Percentiles rank a stretch among this genome's conserved stretches.
Conservation (phyloP, 2,329 filamentous ascomycete genomes). For the Phaeophleospora eucalypticola region DNA sequence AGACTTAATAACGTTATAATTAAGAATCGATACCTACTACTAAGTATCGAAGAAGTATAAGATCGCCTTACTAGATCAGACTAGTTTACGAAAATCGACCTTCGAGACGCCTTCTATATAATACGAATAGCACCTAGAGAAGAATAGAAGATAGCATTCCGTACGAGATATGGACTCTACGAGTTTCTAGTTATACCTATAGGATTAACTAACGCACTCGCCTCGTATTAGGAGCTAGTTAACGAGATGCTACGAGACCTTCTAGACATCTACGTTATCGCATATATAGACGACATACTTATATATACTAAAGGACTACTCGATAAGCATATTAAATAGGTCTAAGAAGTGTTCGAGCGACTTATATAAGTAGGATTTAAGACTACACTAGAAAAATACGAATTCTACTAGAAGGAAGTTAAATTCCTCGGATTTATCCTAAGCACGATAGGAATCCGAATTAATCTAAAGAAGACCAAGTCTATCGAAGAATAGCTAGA, state of each 20-base stretch:
- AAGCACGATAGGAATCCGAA: constrained; percentile 21
- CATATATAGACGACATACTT: constrained; percentile 24
- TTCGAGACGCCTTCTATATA: constrained; percentile 21
- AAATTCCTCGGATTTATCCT: constrained; percentile 34
- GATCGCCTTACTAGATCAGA: constrained; percentile 14
- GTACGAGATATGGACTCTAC: constrained; percentile 18
- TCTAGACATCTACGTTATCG: constrained; percentile 18
- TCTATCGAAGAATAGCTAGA: constrained; percentile 26
- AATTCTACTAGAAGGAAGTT: constrained; percentile 29
- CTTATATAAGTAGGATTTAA: not conserved
- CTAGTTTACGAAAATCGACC: constrained; percentile 22
- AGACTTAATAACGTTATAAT: constrained; percentile 25
- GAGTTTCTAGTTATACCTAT: constrained; percentile 25
- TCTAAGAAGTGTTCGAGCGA: constrained; percentile 10
- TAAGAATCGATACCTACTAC: constrained; percentile 26
- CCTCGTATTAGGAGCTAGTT: constrained; percentile 24
- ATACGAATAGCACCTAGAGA: constrained; percentile 22
- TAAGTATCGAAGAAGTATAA: constrained; percentile 18
- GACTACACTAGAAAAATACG: constrained; percentile 24
- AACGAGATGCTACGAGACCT: constrained; percentile 22
- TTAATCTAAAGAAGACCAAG: constrained; percentile 27
- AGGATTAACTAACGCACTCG: constrained; percentile 18
- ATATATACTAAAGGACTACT: constrained; percentile 16
- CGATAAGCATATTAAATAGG: constrained; percentile 1
- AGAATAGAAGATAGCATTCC: constrained; percentile 20